Conservation (phyloP, 805 yeast species). For the Saturnispora dispora region DNA sequence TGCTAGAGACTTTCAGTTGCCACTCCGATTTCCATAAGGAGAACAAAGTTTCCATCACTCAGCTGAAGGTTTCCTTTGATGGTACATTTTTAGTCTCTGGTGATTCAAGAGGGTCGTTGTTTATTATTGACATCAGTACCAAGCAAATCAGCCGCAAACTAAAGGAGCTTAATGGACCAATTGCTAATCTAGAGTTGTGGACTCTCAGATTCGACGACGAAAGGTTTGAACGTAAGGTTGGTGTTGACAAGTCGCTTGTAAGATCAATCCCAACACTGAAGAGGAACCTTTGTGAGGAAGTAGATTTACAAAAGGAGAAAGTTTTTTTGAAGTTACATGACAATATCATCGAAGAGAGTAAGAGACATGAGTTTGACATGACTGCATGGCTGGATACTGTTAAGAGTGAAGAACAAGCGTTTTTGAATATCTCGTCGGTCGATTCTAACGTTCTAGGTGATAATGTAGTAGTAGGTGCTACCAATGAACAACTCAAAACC, state of each 20-base stretch:
- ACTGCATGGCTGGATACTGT: conserved; percentile 42
- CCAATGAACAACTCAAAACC: conserved; percentile 2
- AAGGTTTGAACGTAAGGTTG: conserved; percentile 13
- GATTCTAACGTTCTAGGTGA: conserved; percentile 24
- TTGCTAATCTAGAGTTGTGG: conserved; percentile 20
- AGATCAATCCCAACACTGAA: conserved; percentile 56
- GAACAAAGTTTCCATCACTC: conserved; percentile 35
- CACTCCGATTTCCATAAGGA: conserved; percentile 28
- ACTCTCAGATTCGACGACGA: conserved; percentile 13
- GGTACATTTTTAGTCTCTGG: conserved; percentile 70
- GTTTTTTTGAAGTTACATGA: conserved; percentile 29
- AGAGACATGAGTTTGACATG: conserved; percentile 28
- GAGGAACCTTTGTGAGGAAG: conserved; percentile 41
- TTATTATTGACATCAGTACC: conserved; percentile 59
- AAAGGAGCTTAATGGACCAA: conserved; percentile 26
- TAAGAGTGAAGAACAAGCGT: conserved; percentile 42
- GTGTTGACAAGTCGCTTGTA: conserved; percentile 26
- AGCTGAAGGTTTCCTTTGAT: conserved; percentile 57
- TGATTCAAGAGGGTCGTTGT: conserved; percentile 59
- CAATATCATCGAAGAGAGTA: conserved; percentile 11
- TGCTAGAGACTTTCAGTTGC: conserved; percentile 43
- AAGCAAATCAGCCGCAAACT: conserved; percentile 58
- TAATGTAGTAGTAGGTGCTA: conserved; percentile 5
- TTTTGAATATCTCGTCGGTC: conserved; percentile 34
- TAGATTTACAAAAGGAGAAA: conserved; percentile 35